A percentile compares a stretch with the other conserved stretches of the same genome.
Conservation (phyloP, 805 yeast species). For the Kazachstania martiniae region DNA sequence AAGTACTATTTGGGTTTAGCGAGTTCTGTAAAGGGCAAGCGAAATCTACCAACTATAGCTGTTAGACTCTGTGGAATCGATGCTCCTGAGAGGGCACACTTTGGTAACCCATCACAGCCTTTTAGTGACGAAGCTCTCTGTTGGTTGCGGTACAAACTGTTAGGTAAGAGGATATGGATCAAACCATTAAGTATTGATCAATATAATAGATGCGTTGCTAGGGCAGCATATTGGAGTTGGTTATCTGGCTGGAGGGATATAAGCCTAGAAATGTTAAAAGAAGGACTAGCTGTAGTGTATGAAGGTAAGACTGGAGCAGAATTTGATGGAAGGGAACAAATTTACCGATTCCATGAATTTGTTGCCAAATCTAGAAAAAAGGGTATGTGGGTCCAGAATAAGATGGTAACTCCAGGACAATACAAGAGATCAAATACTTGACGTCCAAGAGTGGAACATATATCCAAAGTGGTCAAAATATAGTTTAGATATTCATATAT, state of each 20-base stretch:
- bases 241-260: conserved; percentile 69
- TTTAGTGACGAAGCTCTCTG: conserved; percentile 70
- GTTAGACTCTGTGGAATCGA: conserved; percentile 86
- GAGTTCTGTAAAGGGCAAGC: conserved; percentile 20
- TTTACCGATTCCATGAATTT: conserved; percentile 49
- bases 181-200: conserved; percentile 80
- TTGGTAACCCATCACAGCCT: conserved; percentile 89
- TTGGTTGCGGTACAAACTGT: conserved; percentile 60
- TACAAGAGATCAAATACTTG: no score
- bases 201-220: conserved; percentile 78
- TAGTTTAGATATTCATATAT: no score
- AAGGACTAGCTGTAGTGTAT: conserved; percentile 80
- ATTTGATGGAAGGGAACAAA: conserved; percentile 64
- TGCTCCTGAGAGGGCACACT: conserved; percentile 94
- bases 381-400: conserved; percentile 62
- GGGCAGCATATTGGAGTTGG: conserved; percentile 44
- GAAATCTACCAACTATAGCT: conserved; percentile 46
- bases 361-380: conserved; percentile 42
- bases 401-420: conserved; percentile 64
- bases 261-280: conserved; percentile 74
- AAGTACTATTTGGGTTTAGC: conserved; percentile 17
- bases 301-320: conserved; percentile 76
- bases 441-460: no score
- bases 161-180: conserved; percentile 60
- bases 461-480: no score